phyloP scores from a whole-genome alignment of 441 rosid genomes.

The Pelargonium fulgidum region DNA sequence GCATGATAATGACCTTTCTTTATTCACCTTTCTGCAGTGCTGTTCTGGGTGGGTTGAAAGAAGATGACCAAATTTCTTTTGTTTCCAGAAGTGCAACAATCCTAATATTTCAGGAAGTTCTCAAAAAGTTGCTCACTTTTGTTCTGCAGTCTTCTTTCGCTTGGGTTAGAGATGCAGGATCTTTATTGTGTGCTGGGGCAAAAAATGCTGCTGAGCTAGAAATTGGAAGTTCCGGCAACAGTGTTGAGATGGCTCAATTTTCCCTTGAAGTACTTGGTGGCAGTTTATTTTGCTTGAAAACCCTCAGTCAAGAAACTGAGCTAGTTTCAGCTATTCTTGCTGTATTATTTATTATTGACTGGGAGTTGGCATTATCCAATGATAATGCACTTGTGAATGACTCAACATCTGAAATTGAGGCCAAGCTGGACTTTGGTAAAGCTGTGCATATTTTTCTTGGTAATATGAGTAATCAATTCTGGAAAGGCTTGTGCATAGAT shows the following conservation, averaged over 20 bases:
- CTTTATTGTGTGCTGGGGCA: slow-evolving; percentile 31
- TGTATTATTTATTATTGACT: slow-evolving; percentile 51
- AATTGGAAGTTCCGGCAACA: slow-evolving; percentile 25
- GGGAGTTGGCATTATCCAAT: slow-evolving; percentile 45
- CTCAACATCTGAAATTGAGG: slow-evolving; percentile 28
- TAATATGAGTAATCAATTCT: slow-evolving; percentile 44
- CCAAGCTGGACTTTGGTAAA: slow-evolving; percentile 38
- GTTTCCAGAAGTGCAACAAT: slow-evolving; percentile 48
- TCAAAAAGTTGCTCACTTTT: slow-evolving; percentile 46
- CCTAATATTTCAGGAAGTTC: slow-evolving; percentile 43
- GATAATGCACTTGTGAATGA: slow-evolving; percentile 36
- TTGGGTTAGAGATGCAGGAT: slow-evolving; percentile 51
- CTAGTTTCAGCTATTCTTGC: slow-evolving; percentile 56
- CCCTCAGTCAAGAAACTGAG: slow-evolving; percentile 44
- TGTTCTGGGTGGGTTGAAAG: slow-evolving; percentile 65
- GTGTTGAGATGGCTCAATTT: slow-evolving; percentile 45
- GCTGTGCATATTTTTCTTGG: slow-evolving; percentile 35
- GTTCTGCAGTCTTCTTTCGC: slow-evolving; percentile 51
- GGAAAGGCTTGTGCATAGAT: slow-evolving; percentile 43
- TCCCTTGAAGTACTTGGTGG: slow-evolving; percentile 60
- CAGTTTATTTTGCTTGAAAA: slow-evolving; percentile 52
- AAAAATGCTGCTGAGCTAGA: slow-evolving; percentile 29
- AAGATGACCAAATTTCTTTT: slow-evolving; percentile 42
- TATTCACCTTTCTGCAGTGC: slow-evolving; percentile 50
- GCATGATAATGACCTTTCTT: slow-evolving; percentile 12